These are phyloP conservation scores for Elsinoe ampelina DNA, from an alignment of 2,329 filamentous ascomycete genomes.

Conservation along the genomic window DNA sequence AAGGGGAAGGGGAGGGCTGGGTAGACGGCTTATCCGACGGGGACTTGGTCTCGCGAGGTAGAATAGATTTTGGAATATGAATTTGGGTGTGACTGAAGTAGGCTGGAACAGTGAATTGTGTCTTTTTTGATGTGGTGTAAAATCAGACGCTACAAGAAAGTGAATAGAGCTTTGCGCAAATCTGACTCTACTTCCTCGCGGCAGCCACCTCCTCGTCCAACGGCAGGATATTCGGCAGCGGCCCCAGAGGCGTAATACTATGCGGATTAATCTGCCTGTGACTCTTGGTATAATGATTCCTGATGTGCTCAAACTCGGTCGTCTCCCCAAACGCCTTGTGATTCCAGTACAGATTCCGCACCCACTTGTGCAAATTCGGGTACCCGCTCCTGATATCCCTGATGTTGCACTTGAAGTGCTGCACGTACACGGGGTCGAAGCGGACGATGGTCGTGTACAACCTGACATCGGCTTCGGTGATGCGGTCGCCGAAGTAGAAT, in stretches of 20 bases:
- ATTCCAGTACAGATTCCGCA: slow-evolving; percentile 79
- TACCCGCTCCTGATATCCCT: slow-evolving; percentile 78
- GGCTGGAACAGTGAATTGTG: too few species aligned
- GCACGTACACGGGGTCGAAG: slow-evolving; percentile 48
- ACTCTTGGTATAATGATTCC: slow-evolving; percentile 63
- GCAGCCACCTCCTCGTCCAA: slow-evolving; percentile 68
- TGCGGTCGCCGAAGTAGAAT: slow-evolving; percentile 37
- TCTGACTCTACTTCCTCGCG: slow-evolving; percentile 32
- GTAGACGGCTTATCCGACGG: slow-evolving; percentile 6
- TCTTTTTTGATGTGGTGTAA: too few species aligned
- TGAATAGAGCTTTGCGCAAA: too few species aligned
- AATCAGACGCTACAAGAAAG: too few species aligned
- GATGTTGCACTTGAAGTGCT: slow-evolving; percentile 70
- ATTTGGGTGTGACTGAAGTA: not conserved
- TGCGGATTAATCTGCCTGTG: slow-evolving; percentile 56
- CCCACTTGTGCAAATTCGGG: slow-evolving; percentile 69
- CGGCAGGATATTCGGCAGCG: slow-evolving; percentile 69
- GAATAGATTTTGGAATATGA: too few species aligned
- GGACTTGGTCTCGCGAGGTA: too few species aligned
- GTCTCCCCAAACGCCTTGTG: slow-evolving; percentile 67
- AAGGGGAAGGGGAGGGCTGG: slow-evolving; percentile 23
- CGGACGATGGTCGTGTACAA: slow-evolving; percentile 52
- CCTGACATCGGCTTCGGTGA: slow-evolving; percentile 44
- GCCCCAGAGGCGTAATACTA: slow-evolving; percentile 74
- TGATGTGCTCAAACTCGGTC: slow-evolving; percentile 92